Evolutionary conservation across 106 monocot species (phyloP).

Genomic region (Vanilla planifolia): DNA sequence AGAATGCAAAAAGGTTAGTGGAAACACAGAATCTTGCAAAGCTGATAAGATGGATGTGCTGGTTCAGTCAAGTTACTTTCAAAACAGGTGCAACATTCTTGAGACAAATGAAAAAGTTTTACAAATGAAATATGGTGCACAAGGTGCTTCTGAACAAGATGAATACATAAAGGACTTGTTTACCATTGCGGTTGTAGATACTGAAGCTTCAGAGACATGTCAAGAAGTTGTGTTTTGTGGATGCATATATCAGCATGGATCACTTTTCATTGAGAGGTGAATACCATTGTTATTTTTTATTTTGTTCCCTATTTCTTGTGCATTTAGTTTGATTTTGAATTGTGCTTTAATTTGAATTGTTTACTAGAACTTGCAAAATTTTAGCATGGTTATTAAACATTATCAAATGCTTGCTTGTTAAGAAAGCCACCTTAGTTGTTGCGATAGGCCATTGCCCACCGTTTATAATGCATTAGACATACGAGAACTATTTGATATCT

Average conservation of each 20-base stretch:
- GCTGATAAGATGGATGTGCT: conserved; percentile 10
- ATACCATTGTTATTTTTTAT: conserved; percentile 7
- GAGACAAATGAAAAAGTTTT: not conserved
- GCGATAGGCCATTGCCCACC: too few species aligned
- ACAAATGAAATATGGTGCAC: not conserved
- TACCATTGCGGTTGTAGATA: conserved; percentile 32
- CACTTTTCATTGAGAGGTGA: conserved; percentile 43
- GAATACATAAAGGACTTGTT: conserved; percentile 33
- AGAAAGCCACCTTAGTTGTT: too few species aligned
- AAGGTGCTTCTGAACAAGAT: conserved; percentile 10
- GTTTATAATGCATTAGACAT: too few species aligned
- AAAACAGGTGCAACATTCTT: conserved; percentile 2
- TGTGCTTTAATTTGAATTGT: too few species aligned
- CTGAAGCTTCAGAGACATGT: conserved; percentile 42
- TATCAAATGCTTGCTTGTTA: too few species aligned
- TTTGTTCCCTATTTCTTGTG: too few species aligned
- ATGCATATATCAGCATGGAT: conserved; percentile 36
- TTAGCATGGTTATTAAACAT: too few species aligned
- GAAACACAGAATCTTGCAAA: conserved; percentile 8
- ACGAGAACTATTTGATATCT: too few species aligned
- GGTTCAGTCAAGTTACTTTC: conserved; percentile 8
- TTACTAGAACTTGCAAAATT: too few species aligned
- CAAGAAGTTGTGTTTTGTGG: conserved; percentile 37
- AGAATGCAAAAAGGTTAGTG: conserved; percentile 24
- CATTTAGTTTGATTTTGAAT: too few species aligned